phyloP scores from a whole-genome alignment of 1,139 yeast genomes.

The Sugiyamaella sp. region DNA sequence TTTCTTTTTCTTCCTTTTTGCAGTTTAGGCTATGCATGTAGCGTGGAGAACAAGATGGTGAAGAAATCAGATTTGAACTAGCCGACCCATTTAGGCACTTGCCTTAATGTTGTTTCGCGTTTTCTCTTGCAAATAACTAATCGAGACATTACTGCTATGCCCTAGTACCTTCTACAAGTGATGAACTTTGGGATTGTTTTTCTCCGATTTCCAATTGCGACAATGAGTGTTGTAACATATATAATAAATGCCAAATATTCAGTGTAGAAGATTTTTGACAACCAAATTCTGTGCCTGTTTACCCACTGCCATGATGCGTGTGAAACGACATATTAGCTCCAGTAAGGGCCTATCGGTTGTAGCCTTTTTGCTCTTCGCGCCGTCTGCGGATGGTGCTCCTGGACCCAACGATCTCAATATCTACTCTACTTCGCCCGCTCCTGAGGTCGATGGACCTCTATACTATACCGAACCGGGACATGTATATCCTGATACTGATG shows the following conservation, averaged over 20 bases:
- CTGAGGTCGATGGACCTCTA: not conserved
- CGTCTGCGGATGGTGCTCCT: constrained; percentile 15
- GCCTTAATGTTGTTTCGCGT: not conserved
- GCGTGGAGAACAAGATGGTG: not conserved
- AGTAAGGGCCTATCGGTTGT: constrained; percentile 4
- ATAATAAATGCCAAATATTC: constrained; percentile 10
- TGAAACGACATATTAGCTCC: not conserved
- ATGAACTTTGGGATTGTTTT: not conserved
- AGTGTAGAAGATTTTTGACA: not conserved
- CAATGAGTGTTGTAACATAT: not conserved
- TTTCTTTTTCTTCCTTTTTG: not conserved
- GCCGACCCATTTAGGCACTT: not conserved
- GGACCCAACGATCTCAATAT: not conserved
- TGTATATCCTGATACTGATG: constrained; percentile 1
- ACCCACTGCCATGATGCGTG: constrained; percentile 6
- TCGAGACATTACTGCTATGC: not conserved
- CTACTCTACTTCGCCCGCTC: not conserved
- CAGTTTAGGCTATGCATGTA: not conserved
- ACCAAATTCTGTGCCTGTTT: not conserved
- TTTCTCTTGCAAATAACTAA: not conserved
- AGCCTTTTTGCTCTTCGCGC: not conserved
- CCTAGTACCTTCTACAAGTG: no score
- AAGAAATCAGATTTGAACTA: not conserved
- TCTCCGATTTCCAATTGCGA: not conserved
- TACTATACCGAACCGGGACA: constrained; percentile 8